Percentiles rank a stretch among this genome's conserved stretches.
Conservation (phyloP, 2,329 filamentous ascomycete species). For the Aspergillus aculeatus region DNA sequence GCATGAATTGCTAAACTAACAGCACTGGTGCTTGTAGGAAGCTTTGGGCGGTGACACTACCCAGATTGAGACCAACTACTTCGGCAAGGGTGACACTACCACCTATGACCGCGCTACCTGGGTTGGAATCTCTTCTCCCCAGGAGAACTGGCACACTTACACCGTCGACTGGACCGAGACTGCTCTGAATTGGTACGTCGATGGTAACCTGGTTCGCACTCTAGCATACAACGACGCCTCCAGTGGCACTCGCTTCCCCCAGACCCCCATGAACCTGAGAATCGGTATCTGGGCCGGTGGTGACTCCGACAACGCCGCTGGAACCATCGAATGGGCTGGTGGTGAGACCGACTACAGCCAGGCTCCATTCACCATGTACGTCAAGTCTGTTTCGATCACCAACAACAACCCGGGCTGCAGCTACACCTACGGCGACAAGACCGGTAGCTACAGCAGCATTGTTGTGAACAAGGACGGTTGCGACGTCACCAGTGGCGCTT, state of each 20-base stretch:
- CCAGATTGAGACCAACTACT: slow-evolving; percentile 80
- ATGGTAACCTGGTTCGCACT: slow-evolving; percentile 61
- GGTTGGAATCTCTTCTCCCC: slow-evolving; percentile 63
- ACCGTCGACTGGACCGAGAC: slow-evolving; percentile 65
- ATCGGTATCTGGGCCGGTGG: slow-evolving; percentile 71
- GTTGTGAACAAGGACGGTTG: slow-evolving; percentile 34
- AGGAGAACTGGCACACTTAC: slow-evolving; percentile 47
- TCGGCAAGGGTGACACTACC: slow-evolving; percentile 80
- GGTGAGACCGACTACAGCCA: slow-evolving; percentile 64
- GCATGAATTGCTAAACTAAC: slow-evolving; percentile 54
- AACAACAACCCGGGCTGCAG: slow-evolving; percentile 53
- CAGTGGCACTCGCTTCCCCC: slow-evolving; percentile 62
- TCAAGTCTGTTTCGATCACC: slow-evolving; percentile 59
- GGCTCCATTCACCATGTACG: slow-evolving; percentile 71
- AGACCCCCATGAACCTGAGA: slow-evolving; percentile 71
- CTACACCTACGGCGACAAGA: slow-evolving; percentile 57
- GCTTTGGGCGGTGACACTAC: slow-evolving; percentile 36
- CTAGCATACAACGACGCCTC: slow-evolving; percentile 60
- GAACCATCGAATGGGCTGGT: slow-evolving; percentile 68
- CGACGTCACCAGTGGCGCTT: slow-evolving; percentile 6
- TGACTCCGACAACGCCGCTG: slow-evolving; percentile 38
- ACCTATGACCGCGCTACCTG: slow-evolving; percentile 83
- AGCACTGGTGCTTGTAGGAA: slow-evolving; percentile 27
- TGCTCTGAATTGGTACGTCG: slow-evolving; percentile 63
- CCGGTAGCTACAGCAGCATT: slow-evolving; percentile 65